These are phyloP conservation scores for Phytophthora cactorum DNA, from an alignment of 352 stramenopile genomes.

Conservation along the genomic window DNA sequence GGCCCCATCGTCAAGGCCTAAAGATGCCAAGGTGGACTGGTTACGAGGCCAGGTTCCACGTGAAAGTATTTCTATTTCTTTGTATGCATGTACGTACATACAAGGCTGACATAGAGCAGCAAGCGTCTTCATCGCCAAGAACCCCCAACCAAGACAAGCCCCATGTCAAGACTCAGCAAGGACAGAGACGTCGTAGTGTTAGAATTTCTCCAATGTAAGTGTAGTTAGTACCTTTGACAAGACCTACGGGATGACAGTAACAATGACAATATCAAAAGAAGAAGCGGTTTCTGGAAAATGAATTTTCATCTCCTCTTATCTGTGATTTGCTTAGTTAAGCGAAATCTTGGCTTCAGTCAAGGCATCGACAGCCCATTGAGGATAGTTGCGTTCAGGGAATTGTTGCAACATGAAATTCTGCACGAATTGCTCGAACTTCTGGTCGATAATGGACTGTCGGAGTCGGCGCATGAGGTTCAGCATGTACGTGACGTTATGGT, in stretches of 20 bases:
- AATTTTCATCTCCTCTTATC: background rate
- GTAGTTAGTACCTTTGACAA: constrained; percentile 24
- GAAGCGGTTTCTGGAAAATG: constrained; percentile 20
- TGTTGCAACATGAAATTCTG: constrained; percentile 80
- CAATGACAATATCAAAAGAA: constrained; percentile 26
- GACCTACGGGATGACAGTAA: constrained; percentile 31
- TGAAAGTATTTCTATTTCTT: constrained; percentile 4
- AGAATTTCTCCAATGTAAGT: constrained; percentile 35
- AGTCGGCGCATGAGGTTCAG: constrained; percentile 76
- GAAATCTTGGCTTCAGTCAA: constrained; percentile 66
- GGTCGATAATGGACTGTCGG: constrained; percentile 79
- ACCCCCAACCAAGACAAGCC: constrained; percentile 18
- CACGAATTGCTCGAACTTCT: constrained; percentile 74
- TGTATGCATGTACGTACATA: constrained; percentile 21
- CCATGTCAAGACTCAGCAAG: constrained; percentile 15
- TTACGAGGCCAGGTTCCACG: background rate
- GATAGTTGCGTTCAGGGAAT: constrained; percentile 61
- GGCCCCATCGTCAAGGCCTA: background rate
- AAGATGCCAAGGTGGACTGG: background rate
- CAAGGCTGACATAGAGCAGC: constrained; percentile 32
- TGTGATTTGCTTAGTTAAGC: constrained; percentile 22
- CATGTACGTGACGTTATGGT: constrained; percentile 90
- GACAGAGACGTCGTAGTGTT: constrained; percentile 25
- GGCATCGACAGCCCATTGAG: constrained; percentile 74
- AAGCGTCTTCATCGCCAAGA: constrained; percentile 38